Evolutionary conservation across 139 green algal genomes (phyloP).

Genomic region (Picochlorum sp.): DNA sequence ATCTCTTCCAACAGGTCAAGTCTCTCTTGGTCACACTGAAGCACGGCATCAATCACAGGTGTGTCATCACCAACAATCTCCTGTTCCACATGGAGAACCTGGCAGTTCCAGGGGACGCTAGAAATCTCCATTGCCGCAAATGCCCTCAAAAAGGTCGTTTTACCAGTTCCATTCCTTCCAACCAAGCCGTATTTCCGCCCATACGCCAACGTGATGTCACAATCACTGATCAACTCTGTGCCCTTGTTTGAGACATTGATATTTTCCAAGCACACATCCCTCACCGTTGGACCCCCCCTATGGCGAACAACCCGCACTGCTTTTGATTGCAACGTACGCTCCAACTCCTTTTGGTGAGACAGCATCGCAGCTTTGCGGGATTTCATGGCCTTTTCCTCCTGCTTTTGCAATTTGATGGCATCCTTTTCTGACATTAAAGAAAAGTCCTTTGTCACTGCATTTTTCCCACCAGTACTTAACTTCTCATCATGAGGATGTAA

Average conservation of each 20-base stretch:
- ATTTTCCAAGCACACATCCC: constrained; percentile 70
- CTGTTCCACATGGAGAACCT: constrained; percentile 83
- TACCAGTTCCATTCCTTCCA: constrained; percentile 75
- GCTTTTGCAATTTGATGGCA: constrained; percentile 52
- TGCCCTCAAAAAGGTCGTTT: constrained; percentile 78
- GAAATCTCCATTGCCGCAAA: constrained; percentile 61
- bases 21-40: constrained; percentile 66
- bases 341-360: constrained; percentile 18
- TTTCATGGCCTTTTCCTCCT: constrained; percentile 41
- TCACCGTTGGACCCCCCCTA: constrained; percentile 33
- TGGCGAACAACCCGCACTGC: constrained; percentile 39
- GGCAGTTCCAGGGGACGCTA: constrained; percentile 62
- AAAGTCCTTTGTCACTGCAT: constrained; percentile 19
- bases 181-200: constrained; percentile 73
- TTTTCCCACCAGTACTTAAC: constrained; percentile 14
- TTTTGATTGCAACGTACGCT: constrained; percentile 17
- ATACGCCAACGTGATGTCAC: constrained; percentile 55
- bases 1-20: constrained; percentile 43
- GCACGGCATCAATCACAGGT: constrained; percentile 42
- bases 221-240: constrained; percentile 51
- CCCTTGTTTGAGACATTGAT: constrained; percentile 75
- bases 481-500: constrained; percentile 33
- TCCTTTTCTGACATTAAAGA: constrained; percentile 49
- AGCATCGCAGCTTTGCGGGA: constrained; percentile 38
- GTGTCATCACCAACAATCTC: constrained; percentile 63